Evolutionary conservation across 331 rosid species (phyloP), one percentile per base, ranked within the genome.

Genomic region (Saraca asoca): DNA sequence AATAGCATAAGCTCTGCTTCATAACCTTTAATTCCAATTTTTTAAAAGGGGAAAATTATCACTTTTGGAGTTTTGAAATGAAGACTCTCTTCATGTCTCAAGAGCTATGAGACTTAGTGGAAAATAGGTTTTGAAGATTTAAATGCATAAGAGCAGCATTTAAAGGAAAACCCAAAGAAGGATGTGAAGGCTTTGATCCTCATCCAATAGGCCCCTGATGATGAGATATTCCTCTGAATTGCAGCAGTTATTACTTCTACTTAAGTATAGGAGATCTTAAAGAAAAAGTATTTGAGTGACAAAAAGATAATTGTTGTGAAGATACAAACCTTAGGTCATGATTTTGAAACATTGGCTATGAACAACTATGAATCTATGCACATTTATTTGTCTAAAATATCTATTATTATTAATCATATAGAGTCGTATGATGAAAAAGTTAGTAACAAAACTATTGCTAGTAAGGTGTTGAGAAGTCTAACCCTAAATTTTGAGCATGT

Each of bases 81-180:
- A 24, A 24, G 31, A 24, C 3, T 24, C 34, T 51, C 3, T 52
- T 52, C 7, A 19, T 18, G 58, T 52, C 58, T 2, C 45, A 46
- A 15, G 57, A 63, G 5, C 9, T 63, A 7, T 48, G 57, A 31
- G 31, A 46, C 38, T 13, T 29, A 12, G 43, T 63, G 3, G 10
- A 63, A 9, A 39, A 7, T 29, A 44, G 31, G 31, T 1, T 63
- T 6, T 33, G 33, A 6, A 3, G 29, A 62, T 3, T 10, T 15
- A 8, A 13, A 52, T 18, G 35, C 31, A 24, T 3, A 52, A 7
- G 35, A 52, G 7, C 5, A 17, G 19, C 5, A 6, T 2, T 8
- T 51, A 12, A 38, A 9, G 31, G 72, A 39, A 18, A 20, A 12
- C 6, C 19, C 9, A 10, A 70, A 59, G 59, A 70, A 39, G 9